Evolutionary conservation across 108 stramenopile genomes (phyloP), one percentile per base, ranked within the genome.

Genomic region (Mayamaea pseudoterrestris): DNA sequence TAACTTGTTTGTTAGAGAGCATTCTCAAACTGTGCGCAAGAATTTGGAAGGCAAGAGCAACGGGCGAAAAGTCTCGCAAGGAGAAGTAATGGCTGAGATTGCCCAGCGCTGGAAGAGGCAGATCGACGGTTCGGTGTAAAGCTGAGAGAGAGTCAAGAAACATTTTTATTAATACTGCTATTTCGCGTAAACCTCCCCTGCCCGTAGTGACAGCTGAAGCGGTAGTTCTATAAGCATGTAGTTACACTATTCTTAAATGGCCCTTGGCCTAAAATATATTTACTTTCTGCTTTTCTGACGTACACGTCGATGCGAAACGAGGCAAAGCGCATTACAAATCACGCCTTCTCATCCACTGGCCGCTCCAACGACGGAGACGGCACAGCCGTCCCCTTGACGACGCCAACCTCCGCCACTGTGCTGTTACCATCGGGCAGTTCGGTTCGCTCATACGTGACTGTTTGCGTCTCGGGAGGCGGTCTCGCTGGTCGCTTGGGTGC

Each of bases 81-180:
- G 62, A 7, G 75, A 82, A 18, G 80, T 90, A 0, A 77, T 84
- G 88, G 82, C 75, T 43, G 80, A 84, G 55, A 72, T 77, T 58
- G 78, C 73, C 17, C 58, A 46, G 45, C 47, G 73, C 8, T 84
- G 88, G 83, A 53, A 61, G 8, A 55, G 35, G 28, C 48, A 65
- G 30, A 83, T n/a, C n/a, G n/a, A n/a, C n/a, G n/a, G n/a, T n/a
- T n/a, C n/a, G n/a, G n/a, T n/a, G n/a, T n/a, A n/a, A n/a, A n/a
- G n/a, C n/a, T n/a, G n/a, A n/a, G n/a, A n/a, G n/a, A n/a, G n/a
- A n/a, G n/a, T n/a, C n/a, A n/a, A n/a, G n/a, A n/a, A n/a, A n/a
- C n/a, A n/a, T n/a, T n/a, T n/a, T n/a, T n/a, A n/a, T n/a, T n/a
- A n/a, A n/a, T n/a, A n/a, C n/a, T n/a, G n/a, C n/a, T n/a, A n/a